Evolutionary conservation across 306 rosid species (phyloP), one percentile per base, ranked within the genome.

Genomic region (Styphnolobium japonicum): DNA sequence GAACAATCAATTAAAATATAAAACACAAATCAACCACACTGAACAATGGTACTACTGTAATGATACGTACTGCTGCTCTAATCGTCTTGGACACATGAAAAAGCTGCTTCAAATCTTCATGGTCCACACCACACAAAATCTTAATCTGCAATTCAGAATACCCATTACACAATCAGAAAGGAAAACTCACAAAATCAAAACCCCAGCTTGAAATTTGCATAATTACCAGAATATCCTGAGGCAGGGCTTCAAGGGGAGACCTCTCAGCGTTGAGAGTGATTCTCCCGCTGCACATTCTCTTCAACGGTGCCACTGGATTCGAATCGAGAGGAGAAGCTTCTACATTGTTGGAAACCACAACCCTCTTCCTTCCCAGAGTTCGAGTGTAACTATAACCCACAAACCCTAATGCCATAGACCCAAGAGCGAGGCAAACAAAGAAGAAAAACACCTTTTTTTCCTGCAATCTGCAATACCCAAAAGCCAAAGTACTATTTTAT

Each of bases 161-260:
- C 8, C 21, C 33, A 29, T 64, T 2, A 12, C 31, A 15, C 8
- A 4, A 19, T 42, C 14, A 73, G 9, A 33, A 29, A 45, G 6
- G 0, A 81, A 18, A 52, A 22, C 7, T 9, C n/a, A 29, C 7
- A 60, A 25, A 67, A 78, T 11, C 11, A 22, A 31, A 39, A 64
- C 18, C 1, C 21, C 25, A 56, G 22, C 15, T 57, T 11, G 18
- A 40, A 51, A 64, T 14, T 0, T 64, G 19, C 11, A 40, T 51
- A 77, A 88, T 90, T 33, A 94, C 98, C 93, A 90, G 77, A 86
- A 92, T 49, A 14, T 94, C 97, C 70, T 46, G 89, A 72, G 96
- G 96, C 73, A 92, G 71, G 40, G 91, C 80, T 85, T 94, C 93
- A 3, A 93, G 86, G 27, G 7, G 76, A 63, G 92, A 86, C 39